A percentile compares a stretch with the other conserved stretches of the same genome.
These are phyloP conservation scores for Millerozyma miso DNA, from an alignment of 805 yeast species.

Conservation along the genomic window DNA sequence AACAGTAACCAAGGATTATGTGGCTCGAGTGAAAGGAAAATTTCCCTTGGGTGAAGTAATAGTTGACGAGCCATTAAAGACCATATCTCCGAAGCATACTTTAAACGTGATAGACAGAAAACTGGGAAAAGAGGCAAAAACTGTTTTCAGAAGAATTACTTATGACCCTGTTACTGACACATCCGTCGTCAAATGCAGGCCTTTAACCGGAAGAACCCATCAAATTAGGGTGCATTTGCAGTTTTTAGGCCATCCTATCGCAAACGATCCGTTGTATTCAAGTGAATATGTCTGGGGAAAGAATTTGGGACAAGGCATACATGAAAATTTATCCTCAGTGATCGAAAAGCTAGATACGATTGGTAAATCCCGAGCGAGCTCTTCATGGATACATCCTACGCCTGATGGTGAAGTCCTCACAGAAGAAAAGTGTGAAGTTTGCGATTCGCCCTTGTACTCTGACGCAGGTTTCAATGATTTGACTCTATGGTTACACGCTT, in stretches of 20 bases:
- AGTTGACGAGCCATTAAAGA: slow-evolving; percentile 65
- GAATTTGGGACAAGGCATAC: slow-evolving; percentile 58
- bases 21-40: slow-evolving; percentile 84
- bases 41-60: slow-evolving; percentile 44
- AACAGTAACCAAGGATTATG: slow-evolving; percentile 72
- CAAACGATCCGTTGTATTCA: slow-evolving; percentile 72
- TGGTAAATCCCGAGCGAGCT: slow-evolving; percentile 67
- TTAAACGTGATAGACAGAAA: slow-evolving; percentile 49
- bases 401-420: slow-evolving; percentile 63
- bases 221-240: slow-evolving; percentile 93
- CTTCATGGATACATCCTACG: slow-evolving; percentile 62
- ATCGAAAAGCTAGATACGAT: slow-evolving; percentile 50
- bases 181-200: slow-evolving; percentile 77
- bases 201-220: slow-evolving; percentile 91
- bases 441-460: slow-evolving; percentile 68
- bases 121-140: slow-evolving; percentile 68
- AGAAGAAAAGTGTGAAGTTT: slow-evolving; percentile 57
- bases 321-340: slow-evolving; percentile 46
- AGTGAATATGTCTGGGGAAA: slow-evolving; percentile 79
- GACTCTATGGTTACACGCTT: slow-evolving; percentile 89
- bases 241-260: slow-evolving; percentile 49
- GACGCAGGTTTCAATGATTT: slow-evolving; percentile 90
- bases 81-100: slow-evolving; percentile 70
- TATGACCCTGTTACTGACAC: slow-evolving; percentile 54
- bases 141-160: slow-evolving; percentile 63